phyloP scores from a whole-genome alignment of 2,329 filamentous ascomycete genomes.

The Phyllosticta paracitricarpa region DNA sequence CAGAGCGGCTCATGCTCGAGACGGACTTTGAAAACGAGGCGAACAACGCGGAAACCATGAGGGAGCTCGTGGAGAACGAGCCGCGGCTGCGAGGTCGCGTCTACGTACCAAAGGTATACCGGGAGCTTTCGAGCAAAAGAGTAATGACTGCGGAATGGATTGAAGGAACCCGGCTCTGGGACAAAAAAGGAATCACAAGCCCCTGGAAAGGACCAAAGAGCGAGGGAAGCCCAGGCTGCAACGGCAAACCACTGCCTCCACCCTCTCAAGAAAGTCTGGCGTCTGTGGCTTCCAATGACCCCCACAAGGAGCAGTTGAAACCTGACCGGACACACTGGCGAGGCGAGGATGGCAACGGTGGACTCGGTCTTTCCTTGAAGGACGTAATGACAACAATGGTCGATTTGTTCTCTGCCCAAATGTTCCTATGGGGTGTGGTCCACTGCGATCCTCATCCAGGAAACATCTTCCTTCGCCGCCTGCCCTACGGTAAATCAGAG shows the following conservation, averaged over 20 bases:
- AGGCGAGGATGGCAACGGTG: constrained; percentile 61
- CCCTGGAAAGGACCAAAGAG: constrained; percentile 71
- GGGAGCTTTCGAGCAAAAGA: constrained; percentile 69
- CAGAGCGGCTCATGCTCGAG: constrained; percentile 82
- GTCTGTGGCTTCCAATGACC: constrained; percentile 35
- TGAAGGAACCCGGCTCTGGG: constrained; percentile 86
- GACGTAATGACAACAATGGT: constrained; percentile 96
- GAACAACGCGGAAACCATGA: constrained; percentile 77
- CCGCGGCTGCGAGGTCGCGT: constrained; percentile 67
- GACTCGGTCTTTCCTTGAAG: constrained; percentile 70
- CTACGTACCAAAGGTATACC: constrained; percentile 78
- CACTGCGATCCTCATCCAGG: constrained; percentile 97
- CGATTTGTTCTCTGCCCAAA: constrained; percentile 92
- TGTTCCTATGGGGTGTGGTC: constrained; percentile 92
- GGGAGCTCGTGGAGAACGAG: constrained; percentile 62
- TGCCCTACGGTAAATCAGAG: constrained; percentile 73
- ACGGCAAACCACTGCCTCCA: constrained; percentile 43
- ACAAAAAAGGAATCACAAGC: constrained; percentile 69
- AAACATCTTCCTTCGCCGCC: constrained; percentile 82
- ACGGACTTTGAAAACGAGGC: constrained; percentile 94
- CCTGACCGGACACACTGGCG: constrained; percentile 68
- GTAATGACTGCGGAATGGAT: constrained; percentile 97
- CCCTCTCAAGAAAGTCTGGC: constrained; percentile 8
- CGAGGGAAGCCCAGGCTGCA: constrained; percentile 67
- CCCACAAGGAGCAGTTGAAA: constrained; percentile 56